A percentile compares a stretch with the other conserved stretches of the same genome.
phyloP scores from a whole-genome alignment of 2,329 filamentous ascomycete genomes.

The Exophiala spinifera region DNA sequence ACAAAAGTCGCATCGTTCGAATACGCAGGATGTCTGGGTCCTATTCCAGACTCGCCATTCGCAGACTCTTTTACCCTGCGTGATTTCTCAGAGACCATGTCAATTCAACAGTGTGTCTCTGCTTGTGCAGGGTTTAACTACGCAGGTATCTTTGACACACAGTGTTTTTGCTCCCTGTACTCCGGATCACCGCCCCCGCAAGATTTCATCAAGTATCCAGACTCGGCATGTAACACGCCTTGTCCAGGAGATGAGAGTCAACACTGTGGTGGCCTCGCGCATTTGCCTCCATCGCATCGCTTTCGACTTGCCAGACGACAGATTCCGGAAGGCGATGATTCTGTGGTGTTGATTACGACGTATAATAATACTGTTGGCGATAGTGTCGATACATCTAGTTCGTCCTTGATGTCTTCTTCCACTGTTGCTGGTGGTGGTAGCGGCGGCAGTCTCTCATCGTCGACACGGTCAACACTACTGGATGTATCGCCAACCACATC shows the following conservation, averaged over 20 bases:
- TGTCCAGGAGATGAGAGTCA: slow-evolving; percentile 21
- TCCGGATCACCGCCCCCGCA: neutral
- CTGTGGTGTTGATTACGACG: slow-evolving; percentile 16
- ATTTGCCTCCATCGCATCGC: neutral
- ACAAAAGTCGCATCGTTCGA: slow-evolving; percentile 15
- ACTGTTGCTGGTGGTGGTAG: neutral
- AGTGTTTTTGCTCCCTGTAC: neutral
- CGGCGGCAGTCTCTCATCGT: neutral
- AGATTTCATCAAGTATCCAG: slow-evolving; percentile 21
- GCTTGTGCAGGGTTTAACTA: slow-evolving; percentile 9
- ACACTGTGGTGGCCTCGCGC: slow-evolving; percentile 19
- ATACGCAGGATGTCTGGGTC: slow-evolving; percentile 24
- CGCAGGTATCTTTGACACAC: slow-evolving; percentile 15
- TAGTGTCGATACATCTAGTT: neutral
- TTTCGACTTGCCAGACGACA: slow-evolving; percentile 9
- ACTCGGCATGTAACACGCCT: slow-evolving; percentile 18
- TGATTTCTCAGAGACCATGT: slow-evolving; percentile 19
- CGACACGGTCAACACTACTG: neutral
- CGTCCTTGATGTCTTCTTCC: neutral
- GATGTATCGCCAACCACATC: neutral
- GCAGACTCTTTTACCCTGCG: slow-evolving; percentile 14
- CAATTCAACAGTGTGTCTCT: slow-evolving; percentile 17
- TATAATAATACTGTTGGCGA: slow-evolving; percentile 22
- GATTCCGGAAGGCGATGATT: slow-evolving; percentile 3
- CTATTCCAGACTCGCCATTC: slow-evolving; percentile 8